Percentiles rank a stretch among this genome's conserved stretches.
phyloP scores from a whole-genome alignment of 805 yeast species.

The Candida insectorum region DNA sequence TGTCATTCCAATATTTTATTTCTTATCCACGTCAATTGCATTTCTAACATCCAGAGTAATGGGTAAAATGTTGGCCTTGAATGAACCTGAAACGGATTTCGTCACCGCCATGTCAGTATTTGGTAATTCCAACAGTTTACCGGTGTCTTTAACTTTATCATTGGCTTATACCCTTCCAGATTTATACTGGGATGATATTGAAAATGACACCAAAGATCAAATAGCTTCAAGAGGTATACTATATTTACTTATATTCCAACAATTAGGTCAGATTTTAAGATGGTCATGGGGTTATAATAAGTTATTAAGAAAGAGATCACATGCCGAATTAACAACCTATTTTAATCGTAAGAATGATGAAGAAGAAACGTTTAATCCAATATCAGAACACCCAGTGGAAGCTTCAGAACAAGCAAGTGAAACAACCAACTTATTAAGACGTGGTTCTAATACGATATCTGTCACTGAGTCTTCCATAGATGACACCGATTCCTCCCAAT shows the following conservation, averaged over 20 bases:
- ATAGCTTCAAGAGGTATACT: slow-evolving; percentile 77
- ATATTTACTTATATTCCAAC: slow-evolving; percentile 73
- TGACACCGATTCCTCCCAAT: not conserved
- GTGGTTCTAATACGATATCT: not conserved
- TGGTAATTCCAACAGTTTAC: slow-evolving; percentile 92
- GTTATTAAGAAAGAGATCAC: slow-evolving; percentile 51
- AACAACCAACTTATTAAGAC: not conserved
- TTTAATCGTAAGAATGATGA: slow-evolving; percentile 9
- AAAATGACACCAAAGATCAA: slow-evolving; percentile 61
- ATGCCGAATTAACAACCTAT: slow-evolving; percentile 26
- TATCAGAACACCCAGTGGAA: not conserved
- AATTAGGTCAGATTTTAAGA: slow-evolving; percentile 75
- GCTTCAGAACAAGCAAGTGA: too few species aligned
- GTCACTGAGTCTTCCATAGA: slow-evolving; percentile 5
- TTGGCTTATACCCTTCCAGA: slow-evolving; percentile 73
- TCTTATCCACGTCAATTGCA: slow-evolving; percentile 77
- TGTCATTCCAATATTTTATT: slow-evolving; percentile 80
- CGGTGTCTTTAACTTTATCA: slow-evolving; percentile 85
- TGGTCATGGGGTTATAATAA: slow-evolving; percentile 89
- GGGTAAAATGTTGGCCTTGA: slow-evolving; percentile 52
- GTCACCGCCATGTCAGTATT: slow-evolving; percentile 97
- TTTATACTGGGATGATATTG: slow-evolving; percentile 70
- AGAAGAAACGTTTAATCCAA: slow-evolving; percentile 2
- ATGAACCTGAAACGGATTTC: slow-evolving; percentile 77
- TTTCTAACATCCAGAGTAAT: slow-evolving; percentile 57